Percentiles rank a stretch among this genome's conserved stretches.
phyloP scores from a whole-genome alignment of 2,329 filamentous ascomycete genomes.

The Colletotrichum endophyticum region DNA sequence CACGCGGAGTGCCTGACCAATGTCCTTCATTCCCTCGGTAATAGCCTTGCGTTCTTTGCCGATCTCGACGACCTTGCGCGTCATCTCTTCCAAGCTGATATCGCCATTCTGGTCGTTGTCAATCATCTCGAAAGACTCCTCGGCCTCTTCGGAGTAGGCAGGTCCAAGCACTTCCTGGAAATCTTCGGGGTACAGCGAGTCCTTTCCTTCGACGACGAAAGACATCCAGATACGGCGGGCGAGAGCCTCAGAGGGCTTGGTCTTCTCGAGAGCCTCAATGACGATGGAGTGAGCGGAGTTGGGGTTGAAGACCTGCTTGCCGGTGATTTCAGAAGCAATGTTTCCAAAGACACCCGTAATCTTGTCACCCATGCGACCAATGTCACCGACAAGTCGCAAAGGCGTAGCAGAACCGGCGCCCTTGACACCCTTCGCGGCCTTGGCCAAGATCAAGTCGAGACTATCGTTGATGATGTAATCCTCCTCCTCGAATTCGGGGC shows the following conservation, averaged over 20 bases:
- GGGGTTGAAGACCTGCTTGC: constrained; percentile 93
- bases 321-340: constrained; percentile 91
- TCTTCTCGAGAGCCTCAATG: constrained; percentile 85
- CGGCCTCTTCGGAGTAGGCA: constrained; percentile 76
- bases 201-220: constrained; percentile 88
- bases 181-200: constrained; percentile 80
- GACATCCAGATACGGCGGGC: constrained; percentile 98
- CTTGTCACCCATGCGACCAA: constrained; percentile 87
- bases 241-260: constrained; percentile 84
- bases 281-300: constrained; percentile 91
- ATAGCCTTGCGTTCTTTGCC: constrained; percentile 88
- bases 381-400: constrained; percentile 77
- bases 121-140: constrained; percentile 81
- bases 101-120: constrained; percentile 92
- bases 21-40: constrained; percentile 93
- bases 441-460: constrained; percentile 69
- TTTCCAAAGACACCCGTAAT: constrained; percentile 93
- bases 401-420: constrained; percentile 72
- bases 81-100: constrained; percentile 94
- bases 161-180: constrained; percentile 85
- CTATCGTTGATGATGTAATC: constrained; percentile 91
- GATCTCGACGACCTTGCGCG: constrained; percentile 83
- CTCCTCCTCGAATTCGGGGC: constrained; percentile 86
- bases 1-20: constrained; percentile 90
- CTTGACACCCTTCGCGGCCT: constrained; percentile 51